Base-by-base conservation (phyloP, 1,284 basidiomycete genomes). In the Rhizoctonia solani region DNA sequence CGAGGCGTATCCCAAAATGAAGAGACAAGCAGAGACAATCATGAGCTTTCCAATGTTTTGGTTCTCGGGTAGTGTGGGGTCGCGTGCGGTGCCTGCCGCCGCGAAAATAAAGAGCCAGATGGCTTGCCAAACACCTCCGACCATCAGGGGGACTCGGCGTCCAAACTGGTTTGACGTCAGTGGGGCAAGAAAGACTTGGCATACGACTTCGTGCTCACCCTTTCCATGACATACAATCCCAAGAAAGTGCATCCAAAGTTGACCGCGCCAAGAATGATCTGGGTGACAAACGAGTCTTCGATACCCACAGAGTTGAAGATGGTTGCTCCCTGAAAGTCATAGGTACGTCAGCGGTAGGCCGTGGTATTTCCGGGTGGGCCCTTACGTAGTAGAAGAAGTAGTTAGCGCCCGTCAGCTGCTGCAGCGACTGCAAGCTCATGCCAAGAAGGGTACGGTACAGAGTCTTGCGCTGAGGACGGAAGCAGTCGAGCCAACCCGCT, bases 31-130 rank as follows among this genome's bases (percentile, higher is more conserved):
- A n/a, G 84, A 81, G 70, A 89, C 83, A 71, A 92, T 91, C 84
- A 92, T 87, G 23, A 90, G 75, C 72, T 81, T 83, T 32, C 87
- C 88, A 50, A 86, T 84, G 14, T 72, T 74, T 37, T 79, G 68
- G 72, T 85, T 78, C 1, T 71, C 74, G 23, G 66, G 59, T 3
- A 53, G 25, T 58, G 73, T 74, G 0, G 88, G 87, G 70, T 86
- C 79, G 68, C 83, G 82, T 0, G 85, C 86, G 0, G 87, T 89
- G 29, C 89, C 90, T 1, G 87, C 89, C 4, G 86, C 82, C 0
- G 89, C 89, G 73, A 89, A 92, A 21, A 90, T 84, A 73, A 92
- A 87, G 19, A 93, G 79, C 90, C 90, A 92, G 6, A 78, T 76
- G 0, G 84, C 81, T 74, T 92, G 88, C 89, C 90, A 90, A 1